These are phyloP conservation scores for Alternaria conjuncta DNA, from an alignment of 2,329 filamentous ascomycete species.

Conservation along the genomic window DNA sequence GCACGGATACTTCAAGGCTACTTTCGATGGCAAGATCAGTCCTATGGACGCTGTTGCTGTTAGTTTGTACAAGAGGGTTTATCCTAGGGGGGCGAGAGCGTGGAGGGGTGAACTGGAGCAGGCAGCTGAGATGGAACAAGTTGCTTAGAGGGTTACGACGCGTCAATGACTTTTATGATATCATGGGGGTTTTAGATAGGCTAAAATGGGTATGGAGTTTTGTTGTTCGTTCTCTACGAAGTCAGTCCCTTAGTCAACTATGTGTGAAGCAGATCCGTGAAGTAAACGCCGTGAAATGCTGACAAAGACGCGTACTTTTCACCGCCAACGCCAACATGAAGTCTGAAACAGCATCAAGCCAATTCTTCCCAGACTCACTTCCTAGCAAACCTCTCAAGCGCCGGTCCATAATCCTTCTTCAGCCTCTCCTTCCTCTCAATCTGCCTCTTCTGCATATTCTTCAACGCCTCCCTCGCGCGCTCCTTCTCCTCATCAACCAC, in stretches of 20 bases:
- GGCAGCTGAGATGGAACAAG: not conserved
- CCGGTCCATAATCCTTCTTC: slow-evolving; percentile 80
- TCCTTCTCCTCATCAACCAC: slow-evolving; percentile 95
- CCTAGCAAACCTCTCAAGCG: slow-evolving; percentile 82
- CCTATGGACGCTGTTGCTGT: slow-evolving; percentile 93
- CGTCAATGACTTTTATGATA: slow-evolving; percentile 14
- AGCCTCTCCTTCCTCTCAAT: slow-evolving; percentile 52
- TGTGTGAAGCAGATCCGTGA: not conserved
- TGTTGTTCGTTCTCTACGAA: not conserved
- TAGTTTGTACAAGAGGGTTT: slow-evolving; percentile 65
- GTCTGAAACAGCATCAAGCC: slow-evolving; percentile 1
- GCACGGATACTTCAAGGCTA: slow-evolving; percentile 99
- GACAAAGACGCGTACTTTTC: not conserved
- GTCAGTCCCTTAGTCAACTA: no score
- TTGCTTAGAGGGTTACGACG: not conserved
- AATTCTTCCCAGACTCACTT: slow-evolving; percentile 51
- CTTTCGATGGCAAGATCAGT: slow-evolving; percentile 94
- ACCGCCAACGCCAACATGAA: not conserved
- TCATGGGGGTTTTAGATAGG: slow-evolving; percentile 27
- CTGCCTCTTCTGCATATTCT: slow-evolving; percentile 46
- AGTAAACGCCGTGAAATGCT: slow-evolving; percentile 22
- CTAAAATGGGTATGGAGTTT: slow-evolving; percentile 23
- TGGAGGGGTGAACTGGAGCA: slow-evolving; percentile 41
- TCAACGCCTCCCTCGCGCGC: slow-evolving; percentile 81
- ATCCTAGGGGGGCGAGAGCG: slow-evolving; percentile 69